Percentiles rank a stretch among this genome's conserved stretches.
Conservation (phyloP, 305 asterid genomes). For the Fraxinus baroniana region DNA sequence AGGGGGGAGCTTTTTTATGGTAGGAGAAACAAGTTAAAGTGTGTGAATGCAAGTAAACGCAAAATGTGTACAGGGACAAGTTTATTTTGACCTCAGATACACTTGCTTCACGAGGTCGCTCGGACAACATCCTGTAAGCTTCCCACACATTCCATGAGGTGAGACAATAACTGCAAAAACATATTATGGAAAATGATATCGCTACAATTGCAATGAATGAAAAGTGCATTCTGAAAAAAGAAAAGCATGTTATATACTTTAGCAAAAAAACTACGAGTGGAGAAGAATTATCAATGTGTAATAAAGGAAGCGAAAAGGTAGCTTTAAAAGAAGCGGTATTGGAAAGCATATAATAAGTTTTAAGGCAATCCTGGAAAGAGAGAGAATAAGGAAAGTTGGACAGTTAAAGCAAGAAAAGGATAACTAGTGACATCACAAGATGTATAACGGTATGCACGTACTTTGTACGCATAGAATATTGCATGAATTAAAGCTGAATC, state of each 20-base stretch:
- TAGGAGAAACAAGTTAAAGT: slow-evolving; percentile 4
- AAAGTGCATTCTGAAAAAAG: slow-evolving; percentile 15
- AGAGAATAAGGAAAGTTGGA: neutral
- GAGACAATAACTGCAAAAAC: slow-evolving; percentile 77
- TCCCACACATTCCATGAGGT: slow-evolving; percentile 98
- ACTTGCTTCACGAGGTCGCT: slow-evolving; percentile 97
- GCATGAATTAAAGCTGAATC: neutral
- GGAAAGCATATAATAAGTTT: neutral
- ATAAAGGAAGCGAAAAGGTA: neutral
- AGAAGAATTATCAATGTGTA: neutral
- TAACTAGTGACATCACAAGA: neutral
- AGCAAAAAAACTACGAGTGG: neutral
- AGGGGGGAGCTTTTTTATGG: neutral
- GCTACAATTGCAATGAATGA: slow-evolving; percentile 20
- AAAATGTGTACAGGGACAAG: slow-evolving; percentile 13
- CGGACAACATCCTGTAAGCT: slow-evolving; percentile 89
- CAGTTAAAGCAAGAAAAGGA: neutral
- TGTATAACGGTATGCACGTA: neutral
- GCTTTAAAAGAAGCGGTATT: neutral
- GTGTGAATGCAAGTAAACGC: slow-evolving; percentile 1
- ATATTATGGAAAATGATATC: slow-evolving; percentile 14
- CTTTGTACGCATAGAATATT: neutral
- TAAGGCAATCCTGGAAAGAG: neutral
- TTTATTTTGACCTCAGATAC: slow-evolving; percentile 65
- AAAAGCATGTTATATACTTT: neutral